Percentiles rank a stretch among this genome's conserved stretches.
Evolutionary conservation across 495 filamentous ascomycete species (phyloP).

Genomic region (Penicillium ochrochloron): DNA sequence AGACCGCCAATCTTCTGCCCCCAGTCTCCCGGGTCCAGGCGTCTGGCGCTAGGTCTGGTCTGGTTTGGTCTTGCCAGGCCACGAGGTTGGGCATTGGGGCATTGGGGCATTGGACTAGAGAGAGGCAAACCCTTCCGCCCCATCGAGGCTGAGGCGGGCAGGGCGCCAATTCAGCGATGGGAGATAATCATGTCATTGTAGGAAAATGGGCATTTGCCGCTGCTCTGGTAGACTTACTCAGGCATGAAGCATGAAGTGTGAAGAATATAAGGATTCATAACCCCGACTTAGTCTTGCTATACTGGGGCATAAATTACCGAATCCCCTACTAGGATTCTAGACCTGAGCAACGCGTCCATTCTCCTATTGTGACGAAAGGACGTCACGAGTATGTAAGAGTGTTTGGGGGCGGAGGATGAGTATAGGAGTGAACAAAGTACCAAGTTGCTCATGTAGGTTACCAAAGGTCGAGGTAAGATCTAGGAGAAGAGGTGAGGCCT

Average conservation of each 20-base stretch:
- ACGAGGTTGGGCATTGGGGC: constrained; percentile 13
- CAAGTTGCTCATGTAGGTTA: neutral
- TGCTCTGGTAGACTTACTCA: neutral
- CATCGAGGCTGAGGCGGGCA: constrained; percentile 10
- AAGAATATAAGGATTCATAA: no score
- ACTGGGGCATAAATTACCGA: neutral
- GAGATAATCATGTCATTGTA: neutral
- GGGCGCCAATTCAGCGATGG: constrained; percentile 1
- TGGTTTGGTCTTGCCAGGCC: constrained; percentile 8
- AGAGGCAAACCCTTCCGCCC: neutral
- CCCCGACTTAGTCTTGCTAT: neutral
- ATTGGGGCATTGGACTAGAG: constrained; percentile 1
- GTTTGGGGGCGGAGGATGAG: neutral
- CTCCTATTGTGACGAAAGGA: neutral
- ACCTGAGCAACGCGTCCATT: neutral
- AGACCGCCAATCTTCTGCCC: constrained; percentile 6
- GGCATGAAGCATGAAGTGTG: neutral
- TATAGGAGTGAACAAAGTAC: constrained; percentile 1
- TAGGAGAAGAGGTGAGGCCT: constrained; percentile 9
- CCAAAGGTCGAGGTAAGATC: neutral
- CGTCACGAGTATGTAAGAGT: constrained; percentile 1
- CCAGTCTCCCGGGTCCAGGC: neutral
- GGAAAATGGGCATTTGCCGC: no score
- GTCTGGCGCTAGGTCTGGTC: neutral
- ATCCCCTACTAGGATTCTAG: neutral